phyloP scores from a whole-genome alignment of 192 early-diverging fungal species.

The Mortierella hygrophila region DNA sequence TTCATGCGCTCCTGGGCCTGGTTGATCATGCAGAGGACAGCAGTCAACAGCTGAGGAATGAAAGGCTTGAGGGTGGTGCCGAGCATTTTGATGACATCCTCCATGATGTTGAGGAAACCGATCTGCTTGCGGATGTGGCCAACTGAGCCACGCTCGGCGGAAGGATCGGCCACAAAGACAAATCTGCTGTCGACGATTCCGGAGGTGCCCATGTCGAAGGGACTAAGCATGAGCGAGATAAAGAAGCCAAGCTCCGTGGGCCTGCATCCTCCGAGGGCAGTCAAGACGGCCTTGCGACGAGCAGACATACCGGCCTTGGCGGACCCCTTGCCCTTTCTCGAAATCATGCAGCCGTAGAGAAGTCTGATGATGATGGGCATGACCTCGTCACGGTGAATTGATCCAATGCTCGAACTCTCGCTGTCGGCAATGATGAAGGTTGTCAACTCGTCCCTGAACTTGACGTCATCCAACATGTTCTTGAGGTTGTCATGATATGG shows the following conservation, averaged over 20 bases:
- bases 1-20: conserved; percentile 70
- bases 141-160: conserved; percentile 28
- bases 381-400: conserved; percentile 75
- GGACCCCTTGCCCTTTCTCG: conserved; percentile 79
- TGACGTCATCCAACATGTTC: conserved; percentile 83
- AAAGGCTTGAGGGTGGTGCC: conserved; percentile 78
- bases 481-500: conserved; percentile 85
- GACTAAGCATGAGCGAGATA: conserved; percentile 84
- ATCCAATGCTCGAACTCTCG: conserved; percentile 68
- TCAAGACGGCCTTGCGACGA: conserved; percentile 86
- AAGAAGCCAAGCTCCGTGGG: conserved; percentile 77
- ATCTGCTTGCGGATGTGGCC: conserved; percentile 73
- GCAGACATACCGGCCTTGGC: conserved; percentile 76
- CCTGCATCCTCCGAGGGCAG: conserved; percentile 79
- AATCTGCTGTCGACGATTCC: conserved; percentile 55
- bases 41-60: conserved; percentile 77
- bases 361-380: conserved; percentile 85
- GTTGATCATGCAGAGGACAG: conserved; percentile 81
- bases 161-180: conserved; percentile 51
- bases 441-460: conserved; percentile 93
- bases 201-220: conserved; percentile 73
- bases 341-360: conserved; percentile 92
- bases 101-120: conserved; percentile 84
- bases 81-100: conserved; percentile 89
- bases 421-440: conserved; percentile 78